A percentile compares a stretch with the other conserved stretches of the same genome.
Evolutionary conservation across 2,329 filamentous ascomycete species (phyloP).

Genomic region (Polytolypa hystricis): DNA sequence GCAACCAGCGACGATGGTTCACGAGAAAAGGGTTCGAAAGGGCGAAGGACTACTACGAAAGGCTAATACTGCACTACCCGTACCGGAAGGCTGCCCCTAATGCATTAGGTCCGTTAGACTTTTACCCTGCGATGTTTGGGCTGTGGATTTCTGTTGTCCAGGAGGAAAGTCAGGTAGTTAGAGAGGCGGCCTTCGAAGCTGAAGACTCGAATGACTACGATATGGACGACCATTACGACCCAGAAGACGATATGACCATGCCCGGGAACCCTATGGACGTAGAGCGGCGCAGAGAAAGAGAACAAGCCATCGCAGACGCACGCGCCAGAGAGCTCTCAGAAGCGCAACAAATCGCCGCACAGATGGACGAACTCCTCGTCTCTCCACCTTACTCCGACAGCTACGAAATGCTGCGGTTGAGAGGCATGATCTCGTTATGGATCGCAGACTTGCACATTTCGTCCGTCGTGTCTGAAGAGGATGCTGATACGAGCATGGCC

Average conservation of each 20-base stretch:
- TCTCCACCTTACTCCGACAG: conserved; percentile 61
- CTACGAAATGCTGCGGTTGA: conserved; percentile 54
- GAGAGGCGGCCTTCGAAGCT: conserved; percentile 27
- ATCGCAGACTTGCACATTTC: conserved; percentile 52
- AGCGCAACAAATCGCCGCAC: conserved; percentile 52
- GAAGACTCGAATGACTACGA: conserved; percentile 16
- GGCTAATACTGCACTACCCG: conserved; percentile 65
- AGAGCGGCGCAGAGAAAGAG: conserved; percentile 24
- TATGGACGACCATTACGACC: conserved; percentile 20
- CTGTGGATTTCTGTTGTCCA: conserved; percentile 70
- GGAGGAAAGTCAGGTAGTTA: conserved; percentile 43
- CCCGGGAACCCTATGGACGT: conserved; percentile 9
- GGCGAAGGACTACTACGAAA: conserved; percentile 62
- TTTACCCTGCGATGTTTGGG: conserved; percentile 70
- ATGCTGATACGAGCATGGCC: conserved; percentile 11
- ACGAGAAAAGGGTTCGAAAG: conserved; percentile 42
- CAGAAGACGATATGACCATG: conserved; percentile 15
- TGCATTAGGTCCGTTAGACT: conserved; percentile 56
- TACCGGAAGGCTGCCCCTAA: conserved; percentile 52
- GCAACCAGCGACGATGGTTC: conserved; percentile 22
- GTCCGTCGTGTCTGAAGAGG: conserved; percentile 19
- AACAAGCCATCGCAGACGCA: conserved; percentile 24
- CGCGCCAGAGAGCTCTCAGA: conserved; percentile 44
- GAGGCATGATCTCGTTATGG: conserved; percentile 66
- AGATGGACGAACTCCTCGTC: conserved; percentile 61